Conservation (phyloP, 2,329 filamentous ascomycete genomes). For the Xylariaceae sp. region DNA sequence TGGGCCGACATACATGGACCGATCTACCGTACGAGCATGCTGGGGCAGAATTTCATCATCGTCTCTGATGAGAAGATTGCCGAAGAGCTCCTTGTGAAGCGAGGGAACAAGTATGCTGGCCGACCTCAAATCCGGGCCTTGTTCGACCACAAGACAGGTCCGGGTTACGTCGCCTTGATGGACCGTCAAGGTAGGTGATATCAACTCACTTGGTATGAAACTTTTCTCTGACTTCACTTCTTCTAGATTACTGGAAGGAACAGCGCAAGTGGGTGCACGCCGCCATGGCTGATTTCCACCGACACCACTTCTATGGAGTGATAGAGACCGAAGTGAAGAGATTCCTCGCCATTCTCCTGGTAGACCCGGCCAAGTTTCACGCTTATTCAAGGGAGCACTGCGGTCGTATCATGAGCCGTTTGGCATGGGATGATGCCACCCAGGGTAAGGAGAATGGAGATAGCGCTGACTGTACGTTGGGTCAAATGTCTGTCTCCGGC, state of each 20-base stretch:
- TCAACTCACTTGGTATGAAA: not conserved
- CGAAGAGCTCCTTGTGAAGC: conserved; percentile 44
- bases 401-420: conserved; percentile 45
- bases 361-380: conserved; percentile 44
- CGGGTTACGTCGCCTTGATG: conserved; percentile 46
- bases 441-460: conserved; percentile 43
- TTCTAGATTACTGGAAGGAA: conserved; percentile 41
- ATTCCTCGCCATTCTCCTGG: conserved; percentile 41
- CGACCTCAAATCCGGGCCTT: conserved; percentile 47
- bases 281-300: conserved; percentile 40
- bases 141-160: conserved; percentile 45
- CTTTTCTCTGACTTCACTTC: not conserved
- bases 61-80: conserved; percentile 46
- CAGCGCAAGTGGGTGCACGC: conserved; percentile 50
- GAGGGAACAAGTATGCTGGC: conserved; percentile 46
- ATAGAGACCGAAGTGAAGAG: conserved; percentile 43
- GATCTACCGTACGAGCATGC: conserved; percentile 32
- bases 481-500: conserved; percentile 48
- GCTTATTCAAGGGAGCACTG: conserved; percentile 44
- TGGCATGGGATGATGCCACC: conserved; percentile 47
- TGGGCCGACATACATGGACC: conserved; percentile 31
- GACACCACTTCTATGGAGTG: conserved; percentile 43
- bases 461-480: conserved; percentile 43
- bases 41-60: conserved; percentile 34
- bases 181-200: conserved; percentile 41